Base-by-base conservation (phyloP, 331 rosid species). In the Telfairia occidentalis region DNA sequence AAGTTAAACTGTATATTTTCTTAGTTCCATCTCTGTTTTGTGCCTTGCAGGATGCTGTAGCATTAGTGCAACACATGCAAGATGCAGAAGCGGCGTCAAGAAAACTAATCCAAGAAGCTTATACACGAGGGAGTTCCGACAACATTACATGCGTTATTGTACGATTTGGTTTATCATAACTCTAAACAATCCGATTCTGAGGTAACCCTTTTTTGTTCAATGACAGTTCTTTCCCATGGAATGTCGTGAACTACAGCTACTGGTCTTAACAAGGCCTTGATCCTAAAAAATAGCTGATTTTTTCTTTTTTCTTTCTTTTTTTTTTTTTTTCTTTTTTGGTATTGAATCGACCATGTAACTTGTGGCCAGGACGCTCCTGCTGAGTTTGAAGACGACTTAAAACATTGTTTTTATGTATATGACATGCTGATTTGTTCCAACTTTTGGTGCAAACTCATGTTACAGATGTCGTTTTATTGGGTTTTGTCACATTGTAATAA, bases 81-180 rank as follows among this genome's bases (percentile, higher is more conserved):
- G 94, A 92, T 71, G 83, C 97, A 37, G 97, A 92, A 77, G 87
- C 73, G 76, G 94, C 97, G 24, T 87, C 95, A 18, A 88, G 85
- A 83, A 87, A 80, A 74, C 89, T 92, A 10, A 84, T 87, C 37
- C 82, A 87, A 84, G 95, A 90, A 81, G 97, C 97, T 69, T 92
- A 82, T 84, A 75, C 80, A 1, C 82, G 87, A 32, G 97, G 97
- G 72, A 92, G 97, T 83, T 77, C 97, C 9, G 97, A 92, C 82
- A 92, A 92, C 80, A 92, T 92, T 58, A 92, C 97, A 24, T 88
- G 96, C 46, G 89, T 92, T 0, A 93, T 92, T 43, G 97, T 90
- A 75, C 91, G 94, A 54, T 92, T 92, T 76, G 96, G 79, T 81
- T 30, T 79, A 46, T 76, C 92, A 18, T 90, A 89, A 87, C 7